A percentile compares a stretch with the other conserved stretches of the same genome.
These are phyloP conservation scores for Vanderwaltozyma tropicalis DNA, from an alignment of 805 yeast species.

Conservation along the genomic window DNA sequence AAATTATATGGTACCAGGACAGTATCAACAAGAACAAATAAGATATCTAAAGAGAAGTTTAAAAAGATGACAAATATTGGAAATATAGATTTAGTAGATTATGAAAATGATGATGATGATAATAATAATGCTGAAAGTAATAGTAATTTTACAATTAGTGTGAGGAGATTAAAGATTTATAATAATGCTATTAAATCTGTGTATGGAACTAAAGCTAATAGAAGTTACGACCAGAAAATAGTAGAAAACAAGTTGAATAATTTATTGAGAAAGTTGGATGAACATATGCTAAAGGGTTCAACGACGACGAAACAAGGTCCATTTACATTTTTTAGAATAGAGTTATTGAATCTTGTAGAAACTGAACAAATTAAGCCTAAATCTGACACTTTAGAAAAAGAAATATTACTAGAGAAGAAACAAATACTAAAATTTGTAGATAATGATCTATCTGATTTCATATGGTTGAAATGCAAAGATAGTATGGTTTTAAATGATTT, in stretches of 20 bases:
- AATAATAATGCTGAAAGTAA: not conserved
- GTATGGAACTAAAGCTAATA: conserved; percentile 6
- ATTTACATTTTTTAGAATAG: conserved; percentile 6
- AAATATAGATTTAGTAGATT: not conserved
- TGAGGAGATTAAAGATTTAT: conserved; percentile 24
- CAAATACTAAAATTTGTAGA: conserved; percentile 5
- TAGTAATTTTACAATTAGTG: conserved; percentile 20
- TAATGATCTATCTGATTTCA: conserved; percentile 5
- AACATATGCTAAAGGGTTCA: not conserved
- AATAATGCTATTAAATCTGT: conserved; percentile 20
- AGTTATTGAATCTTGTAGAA: too few species aligned
- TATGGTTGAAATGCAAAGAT: conserved; percentile 11
- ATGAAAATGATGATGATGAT: not conserved
- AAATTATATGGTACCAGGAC: not conserved
- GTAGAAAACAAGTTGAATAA: conserved; percentile 15
- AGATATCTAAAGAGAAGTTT: conserved; percentile 14
- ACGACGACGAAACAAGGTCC: conserved; percentile 12
- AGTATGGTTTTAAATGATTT: conserved; percentile 10
- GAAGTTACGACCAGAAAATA: conserved; percentile 12
- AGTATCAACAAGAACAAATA: not conserved
- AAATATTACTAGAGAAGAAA: too few species aligned
- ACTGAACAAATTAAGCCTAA: too few species aligned
- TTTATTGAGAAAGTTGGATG: conserved; percentile 9
- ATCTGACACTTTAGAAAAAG: too few species aligned
- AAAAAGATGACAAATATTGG: conserved; percentile 12